Percentiles rank a stretch among this genome's conserved stretches.
These are phyloP conservation scores for Chamaenerion angustifolium DNA, from an alignment of 345 rosid species.

Conservation along the genomic window DNA sequence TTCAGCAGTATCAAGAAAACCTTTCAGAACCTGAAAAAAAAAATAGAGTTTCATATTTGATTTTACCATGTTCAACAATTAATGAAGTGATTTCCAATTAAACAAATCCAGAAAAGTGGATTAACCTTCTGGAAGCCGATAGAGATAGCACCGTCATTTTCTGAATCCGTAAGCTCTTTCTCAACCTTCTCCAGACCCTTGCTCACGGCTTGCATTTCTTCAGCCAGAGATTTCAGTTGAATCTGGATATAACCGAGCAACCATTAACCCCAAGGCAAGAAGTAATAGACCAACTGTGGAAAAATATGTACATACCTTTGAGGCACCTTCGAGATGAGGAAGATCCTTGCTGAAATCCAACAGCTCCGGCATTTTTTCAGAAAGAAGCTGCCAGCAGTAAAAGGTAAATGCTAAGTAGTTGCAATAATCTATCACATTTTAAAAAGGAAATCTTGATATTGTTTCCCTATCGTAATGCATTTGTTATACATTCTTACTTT, in stretches of 20 bases:
- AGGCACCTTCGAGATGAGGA: constrained; percentile 82
- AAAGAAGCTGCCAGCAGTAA: constrained; percentile 46
- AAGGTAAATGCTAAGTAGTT: constrained; percentile 4
- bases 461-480: constrained; percentile 1
- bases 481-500: constrained; percentile 38
- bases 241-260: constrained; percentile 29
- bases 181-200: constrained; percentile 94
- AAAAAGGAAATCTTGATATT: not conserved
- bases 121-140: constrained; percentile 79
- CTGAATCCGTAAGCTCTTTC: constrained; percentile 78
- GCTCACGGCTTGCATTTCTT: constrained; percentile 97
- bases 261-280: not conserved
- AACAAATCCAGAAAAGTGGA: constrained; percentile 2
- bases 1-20: constrained; percentile 81
- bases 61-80: not conserved
- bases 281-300: not conserved
- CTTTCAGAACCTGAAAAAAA: constrained; percentile 49
- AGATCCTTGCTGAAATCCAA: constrained; percentile 86
- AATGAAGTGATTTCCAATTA: not conserved
- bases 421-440: not conserved
- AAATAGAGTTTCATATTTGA: not conserved
- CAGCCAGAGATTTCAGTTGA: constrained; percentile 89
- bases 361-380: constrained; percentile 90
- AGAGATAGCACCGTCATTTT: constrained; percentile 74
- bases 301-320: constrained; percentile 45